Evolutionary conservation across 2,329 filamentous ascomycete genomes (phyloP), one percentile per base, ranked within the genome.

Genomic region (Lachnellula cervina): DNA sequence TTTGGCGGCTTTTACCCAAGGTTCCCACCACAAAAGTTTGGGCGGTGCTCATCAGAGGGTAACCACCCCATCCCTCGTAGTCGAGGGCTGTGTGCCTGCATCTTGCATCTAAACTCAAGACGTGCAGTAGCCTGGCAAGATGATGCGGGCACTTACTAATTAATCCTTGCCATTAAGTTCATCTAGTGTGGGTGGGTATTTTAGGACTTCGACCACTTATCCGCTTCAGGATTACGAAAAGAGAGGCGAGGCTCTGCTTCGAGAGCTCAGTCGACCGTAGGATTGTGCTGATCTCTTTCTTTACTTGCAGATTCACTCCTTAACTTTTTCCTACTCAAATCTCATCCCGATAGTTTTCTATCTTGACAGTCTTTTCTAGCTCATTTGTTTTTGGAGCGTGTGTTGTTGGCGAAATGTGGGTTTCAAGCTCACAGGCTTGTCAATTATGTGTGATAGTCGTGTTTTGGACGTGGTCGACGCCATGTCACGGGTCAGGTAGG

Each of bases 401-500:
- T 21, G 9, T n/a, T 16, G 28, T 9, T n/a, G n/a, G 19, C n/a
- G 44, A 32, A 17, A 51, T 51, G 49, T n/a, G 21, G 23, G 17
- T 51, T 23, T 50, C 17, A 38, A 16, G 35, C 5, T 23, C 23
- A 14, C 14, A 25, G n/a, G 11, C 19, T 51, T 28, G 21, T 9
- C 32, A 51, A 3, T 13, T 51, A 13, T 42, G 21, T 28, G 35
- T 25, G 14, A 4, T 51, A 4, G 9, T 28, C 8, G 21, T 43
- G 9, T 28, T 42, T 40, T 28, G 44, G 35, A 43, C 17, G 16
- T 51, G 49, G 49, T 21, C 17, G 43, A 17, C 13, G 19, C 37
- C n/a, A 51, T 43, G 35, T 42, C 19, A 51, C 21, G 49, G 35
- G 11, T 51, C 37, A 28, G 21, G 49, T 51, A 51, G n/a, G 48